A percentile compares a stretch with the other conserved stretches of the same genome.
These are phyloP conservation scores for Trichoderma guizhouense DNA, from an alignment of 2,329 filamentous ascomycete species.

Conservation along the genomic window DNA sequence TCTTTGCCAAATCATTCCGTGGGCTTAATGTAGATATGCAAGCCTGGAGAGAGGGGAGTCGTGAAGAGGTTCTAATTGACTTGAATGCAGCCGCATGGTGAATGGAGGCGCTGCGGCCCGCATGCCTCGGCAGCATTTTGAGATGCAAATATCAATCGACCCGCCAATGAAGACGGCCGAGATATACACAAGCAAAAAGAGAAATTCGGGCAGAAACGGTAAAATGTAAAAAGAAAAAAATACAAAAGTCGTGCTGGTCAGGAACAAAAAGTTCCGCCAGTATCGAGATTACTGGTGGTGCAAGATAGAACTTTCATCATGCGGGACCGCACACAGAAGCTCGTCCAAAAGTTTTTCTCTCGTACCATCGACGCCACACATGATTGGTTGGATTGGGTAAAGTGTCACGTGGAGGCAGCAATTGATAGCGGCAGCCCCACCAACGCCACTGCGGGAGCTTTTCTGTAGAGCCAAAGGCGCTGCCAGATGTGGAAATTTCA, in stretches of 20 bases:
- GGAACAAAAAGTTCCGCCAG: conserved; percentile 12
- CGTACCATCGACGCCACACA: neutral
- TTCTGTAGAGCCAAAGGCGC: neutral
- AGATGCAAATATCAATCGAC: conserved; percentile 10
- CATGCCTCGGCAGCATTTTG: conserved; percentile 38
- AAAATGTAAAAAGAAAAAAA: neutral
- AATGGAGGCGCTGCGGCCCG: conserved; percentile 29
- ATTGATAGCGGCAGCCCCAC: conserved; percentile 3
- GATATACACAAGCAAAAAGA: neutral
- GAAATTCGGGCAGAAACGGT: neutral
- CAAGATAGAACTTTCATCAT: conserved; percentile 14
- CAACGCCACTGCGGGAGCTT: conserved; percentile 11
- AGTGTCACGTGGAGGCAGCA: conserved; percentile 10
- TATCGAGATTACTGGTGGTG: conserved; percentile 5
- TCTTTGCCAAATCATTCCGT: conserved; percentile 30
- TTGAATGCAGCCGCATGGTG: conserved; percentile 23
- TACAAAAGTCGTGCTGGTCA: neutral
- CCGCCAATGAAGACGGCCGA: conserved; percentile 13
- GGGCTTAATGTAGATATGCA: conserved; percentile 22
- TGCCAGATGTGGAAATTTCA: conserved; percentile 7
- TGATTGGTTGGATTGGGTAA: conserved; percentile 4
- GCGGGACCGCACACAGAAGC: conserved; percentile 1
- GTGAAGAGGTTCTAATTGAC: conserved; percentile 22
- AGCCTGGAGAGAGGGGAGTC: conserved; percentile 20
- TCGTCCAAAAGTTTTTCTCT: conserved; percentile 12